phyloP scores from a whole-genome alignment of 1,284 basidiomycete genomes.

The Ceratorhiza oryzae-sativae region DNA sequence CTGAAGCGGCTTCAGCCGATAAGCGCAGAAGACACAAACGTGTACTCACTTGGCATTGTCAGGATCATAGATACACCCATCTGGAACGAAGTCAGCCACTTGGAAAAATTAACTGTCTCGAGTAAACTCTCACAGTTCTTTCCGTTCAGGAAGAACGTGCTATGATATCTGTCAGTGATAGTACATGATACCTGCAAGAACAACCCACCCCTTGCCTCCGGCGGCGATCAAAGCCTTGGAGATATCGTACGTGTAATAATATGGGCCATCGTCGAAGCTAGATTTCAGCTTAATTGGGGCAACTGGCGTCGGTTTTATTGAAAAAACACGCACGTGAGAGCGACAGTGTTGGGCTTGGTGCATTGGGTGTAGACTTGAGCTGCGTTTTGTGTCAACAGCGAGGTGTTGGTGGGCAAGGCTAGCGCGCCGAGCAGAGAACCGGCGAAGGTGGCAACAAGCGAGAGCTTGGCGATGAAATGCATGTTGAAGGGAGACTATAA shows the following conservation, averaged over 20 bases:
- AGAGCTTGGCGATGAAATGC: constrained; percentile 37
- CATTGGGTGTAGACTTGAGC: constrained; percentile 37
- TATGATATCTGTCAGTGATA: not conserved
- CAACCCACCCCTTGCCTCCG: constrained; percentile 39
- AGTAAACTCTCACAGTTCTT: constrained; percentile 16
- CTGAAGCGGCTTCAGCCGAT: not conserved
- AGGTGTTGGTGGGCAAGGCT: constrained; percentile 6
- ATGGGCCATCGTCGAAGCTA: constrained; percentile 43
- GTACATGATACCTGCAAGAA: not conserved
- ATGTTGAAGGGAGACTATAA: constrained; percentile 10
- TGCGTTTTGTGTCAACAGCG: constrained; percentile 6
- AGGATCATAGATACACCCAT: constrained; percentile 41
- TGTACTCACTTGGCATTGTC: constrained; percentile 28
- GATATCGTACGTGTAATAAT: constrained; percentile 31
- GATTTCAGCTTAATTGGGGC: not conserved
- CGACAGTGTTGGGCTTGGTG: constrained; percentile 41
- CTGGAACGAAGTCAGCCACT: not conserved
- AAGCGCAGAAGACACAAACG: not conserved
- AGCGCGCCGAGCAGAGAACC: constrained; percentile 22
- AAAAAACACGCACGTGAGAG: constrained; percentile 37
- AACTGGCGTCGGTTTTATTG: not conserved
- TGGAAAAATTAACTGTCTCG: not conserved
- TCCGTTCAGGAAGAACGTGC: constrained; percentile 22
- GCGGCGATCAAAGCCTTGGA: constrained; percentile 36
- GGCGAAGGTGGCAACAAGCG: constrained; percentile 7